Percentiles rank a stretch among this genome's conserved stretches.
Conservation (phyloP, 1,139 yeast species). For the Meyerozyma athensensis region DNA sequence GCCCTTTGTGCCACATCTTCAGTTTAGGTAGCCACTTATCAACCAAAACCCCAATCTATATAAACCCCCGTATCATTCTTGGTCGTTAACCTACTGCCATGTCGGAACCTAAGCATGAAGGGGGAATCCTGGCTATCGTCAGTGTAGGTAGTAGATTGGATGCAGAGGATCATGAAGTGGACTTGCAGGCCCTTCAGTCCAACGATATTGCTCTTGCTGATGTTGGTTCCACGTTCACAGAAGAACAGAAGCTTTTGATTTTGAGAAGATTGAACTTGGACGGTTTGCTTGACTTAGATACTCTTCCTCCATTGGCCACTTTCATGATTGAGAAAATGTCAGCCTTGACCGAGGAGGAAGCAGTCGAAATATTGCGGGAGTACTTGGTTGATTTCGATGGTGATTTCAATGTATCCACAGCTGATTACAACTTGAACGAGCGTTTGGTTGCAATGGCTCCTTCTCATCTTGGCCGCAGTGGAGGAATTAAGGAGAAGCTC, state of each 20-base stretch:
- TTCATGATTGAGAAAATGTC: conserved; percentile 38
- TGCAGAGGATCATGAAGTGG: conserved; percentile 13
- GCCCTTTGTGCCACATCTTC: no score
- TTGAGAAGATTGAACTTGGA: conserved; percentile 25
- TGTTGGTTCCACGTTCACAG: conserved; percentile 13
- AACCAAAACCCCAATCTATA: no score
- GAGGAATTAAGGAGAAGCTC: conserved; percentile 10
- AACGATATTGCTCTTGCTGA: conserved; percentile 8
- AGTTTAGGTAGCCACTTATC: no score
- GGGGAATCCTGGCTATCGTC: conserved; percentile 23
- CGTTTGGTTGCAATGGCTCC: conserved; percentile 8
- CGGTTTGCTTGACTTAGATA: conserved; percentile 22
- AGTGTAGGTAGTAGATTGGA: conserved; percentile 24
- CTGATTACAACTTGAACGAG: conserved; percentile 21
- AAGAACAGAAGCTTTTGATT: conserved; percentile 23
- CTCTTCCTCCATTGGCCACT: conserved; percentile 28
- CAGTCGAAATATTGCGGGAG: conserved; percentile 36
- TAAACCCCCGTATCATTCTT: no score
- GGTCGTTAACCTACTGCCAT: no score
- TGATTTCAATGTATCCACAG: conserved; percentile 47
- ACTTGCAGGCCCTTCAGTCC: conserved; percentile 13
- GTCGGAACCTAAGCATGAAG: no score
- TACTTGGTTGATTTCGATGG: conserved; percentile 36
- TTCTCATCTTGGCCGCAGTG: background rate
- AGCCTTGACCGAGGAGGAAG: conserved; percentile 31